Conservation (phyloP, 2,329 filamentous ascomycete species). For the Coniochaeta pulveracea region DNA sequence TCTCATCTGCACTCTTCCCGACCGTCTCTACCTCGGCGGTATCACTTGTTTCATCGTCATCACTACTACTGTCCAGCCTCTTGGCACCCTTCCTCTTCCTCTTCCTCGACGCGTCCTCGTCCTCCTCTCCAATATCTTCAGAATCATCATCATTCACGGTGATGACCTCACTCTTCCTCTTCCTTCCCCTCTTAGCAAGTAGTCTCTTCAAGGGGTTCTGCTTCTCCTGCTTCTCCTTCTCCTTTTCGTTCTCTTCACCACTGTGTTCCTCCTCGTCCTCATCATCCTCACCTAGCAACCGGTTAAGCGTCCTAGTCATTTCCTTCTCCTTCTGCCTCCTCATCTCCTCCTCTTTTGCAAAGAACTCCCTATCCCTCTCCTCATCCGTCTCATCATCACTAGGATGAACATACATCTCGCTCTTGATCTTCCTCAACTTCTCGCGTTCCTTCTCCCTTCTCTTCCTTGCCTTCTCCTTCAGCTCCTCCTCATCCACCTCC, state of each 20-base stretch:
- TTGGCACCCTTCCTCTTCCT: constrained; percentile 3
- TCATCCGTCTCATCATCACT: constrained; percentile 90
- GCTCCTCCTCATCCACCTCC: constrained; percentile 40
- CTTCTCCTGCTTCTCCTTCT: constrained; percentile 13
- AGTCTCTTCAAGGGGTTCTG: no score
- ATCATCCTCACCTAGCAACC: constrained; percentile 9
- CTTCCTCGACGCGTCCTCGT: constrained; percentile 5
- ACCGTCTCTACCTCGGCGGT: neutral
- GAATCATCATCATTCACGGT: constrained; percentile 19
- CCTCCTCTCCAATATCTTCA: constrained; percentile 14
- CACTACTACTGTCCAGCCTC: constrained; percentile 5
- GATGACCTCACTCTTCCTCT: constrained; percentile 16
- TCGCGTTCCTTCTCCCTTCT: constrained; percentile 61
- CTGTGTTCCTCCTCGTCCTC: constrained; percentile 6
- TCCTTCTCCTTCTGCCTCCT: constrained; percentile 28
- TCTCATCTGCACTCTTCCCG: constrained; percentile 5
- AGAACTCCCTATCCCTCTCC: constrained; percentile 59
- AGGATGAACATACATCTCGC: constrained; percentile 65
- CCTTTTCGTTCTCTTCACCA: constrained; percentile 3
- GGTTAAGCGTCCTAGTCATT: constrained; percentile 11
- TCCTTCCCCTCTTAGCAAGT: constrained; percentile 3
- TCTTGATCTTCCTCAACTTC: constrained; percentile 73
- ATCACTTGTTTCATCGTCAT: neutral
- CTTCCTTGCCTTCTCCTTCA: constrained; percentile 50
- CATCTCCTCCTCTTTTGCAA: constrained; percentile 58